Conservation (phyloP, 108 stramenopile genomes). For the Nitzschia sp. region DNA sequence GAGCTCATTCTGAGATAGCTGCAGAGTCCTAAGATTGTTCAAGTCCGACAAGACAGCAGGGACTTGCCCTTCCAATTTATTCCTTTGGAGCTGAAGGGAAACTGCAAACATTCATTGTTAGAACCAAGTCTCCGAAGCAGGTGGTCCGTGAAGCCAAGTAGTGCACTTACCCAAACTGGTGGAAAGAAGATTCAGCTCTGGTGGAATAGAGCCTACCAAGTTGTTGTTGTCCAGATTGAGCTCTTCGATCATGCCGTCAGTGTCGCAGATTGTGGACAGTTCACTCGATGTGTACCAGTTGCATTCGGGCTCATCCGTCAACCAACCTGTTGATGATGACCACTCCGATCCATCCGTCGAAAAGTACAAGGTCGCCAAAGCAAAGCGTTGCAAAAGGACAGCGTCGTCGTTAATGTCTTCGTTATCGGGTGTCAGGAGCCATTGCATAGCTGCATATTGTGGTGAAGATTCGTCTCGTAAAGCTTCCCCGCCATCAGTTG, state of each 20-base stretch:
- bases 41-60: constrained; percentile 35
- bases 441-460: constrained; percentile 49
- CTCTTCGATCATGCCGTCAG: constrained; percentile 3
- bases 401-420: constrained; percentile 31
- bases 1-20: constrained; percentile 34
- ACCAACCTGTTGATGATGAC: constrained; percentile 25
- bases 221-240: constrained; percentile 14
- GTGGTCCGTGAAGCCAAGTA: neutral
- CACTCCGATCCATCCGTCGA: constrained; percentile 31
- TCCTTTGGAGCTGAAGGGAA: constrained; percentile 17
- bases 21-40: constrained; percentile 16
- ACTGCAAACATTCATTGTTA: neutral
- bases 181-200: constrained; percentile 15
- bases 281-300: constrained; percentile 19
- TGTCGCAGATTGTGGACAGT: constrained; percentile 38
- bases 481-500: constrained; percentile 14
- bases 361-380: constrained; percentile 31
- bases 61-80: constrained; percentile 37
- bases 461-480: constrained; percentile 35
- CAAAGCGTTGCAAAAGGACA: constrained; percentile 33
- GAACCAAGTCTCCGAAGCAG: neutral
- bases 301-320: constrained; percentile 25
- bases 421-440: constrained; percentile 30
- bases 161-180: constrained; percentile 9
- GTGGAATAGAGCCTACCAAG: constrained; percentile 23